phyloP scores from a whole-genome alignment of 1,139 yeast genomes.

The Arxiozyma telluris region DNA sequence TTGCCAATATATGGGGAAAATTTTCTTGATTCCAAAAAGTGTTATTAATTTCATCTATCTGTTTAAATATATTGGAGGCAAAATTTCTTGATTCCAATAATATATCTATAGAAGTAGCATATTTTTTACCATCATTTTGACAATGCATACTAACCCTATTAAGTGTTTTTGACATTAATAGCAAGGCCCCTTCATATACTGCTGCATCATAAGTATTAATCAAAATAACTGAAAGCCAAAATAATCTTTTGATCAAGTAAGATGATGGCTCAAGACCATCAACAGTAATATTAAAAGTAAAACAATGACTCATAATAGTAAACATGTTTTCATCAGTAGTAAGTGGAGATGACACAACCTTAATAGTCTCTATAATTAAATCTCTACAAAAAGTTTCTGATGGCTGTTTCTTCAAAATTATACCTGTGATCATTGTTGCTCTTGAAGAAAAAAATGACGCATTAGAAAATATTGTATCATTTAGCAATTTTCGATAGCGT shows the following conservation, averaged over 20 bases:
- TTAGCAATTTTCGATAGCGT: constrained; percentile 60
- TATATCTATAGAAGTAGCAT: constrained; percentile 6
- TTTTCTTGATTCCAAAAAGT: constrained; percentile 39
- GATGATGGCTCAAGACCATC: constrained; percentile 54
- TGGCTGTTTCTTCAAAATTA: constrained; percentile 55
- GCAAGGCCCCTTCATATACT: constrained; percentile 50
- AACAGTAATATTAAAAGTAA: constrained; percentile 50
- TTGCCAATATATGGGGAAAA: constrained; percentile 49
- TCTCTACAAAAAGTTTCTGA: constrained; percentile 46
- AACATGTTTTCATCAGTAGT: constrained; percentile 29
- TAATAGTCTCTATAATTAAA: constrained; percentile 30
- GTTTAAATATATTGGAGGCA: constrained; percentile 37
- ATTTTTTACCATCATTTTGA: constrained; percentile 13
- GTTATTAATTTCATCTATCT: constrained; percentile 38
- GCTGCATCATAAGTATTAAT: constrained; percentile 35
- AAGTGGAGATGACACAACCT: constrained; percentile 32
- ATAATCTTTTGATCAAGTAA: constrained; percentile 45
- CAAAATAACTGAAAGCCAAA: constrained; percentile 54
- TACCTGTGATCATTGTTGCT: constrained; percentile 65
- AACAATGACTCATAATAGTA: constrained; percentile 33
- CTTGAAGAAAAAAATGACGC: constrained; percentile 62
- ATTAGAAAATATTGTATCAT: constrained; percentile 54
- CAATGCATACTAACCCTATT: constrained; percentile 23
- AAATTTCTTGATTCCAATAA: constrained; percentile 28
- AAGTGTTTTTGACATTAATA: constrained; percentile 34